Evolutionary conservation across 2,329 filamentous ascomycete genomes (phyloP), one percentile per base, ranked within the genome.

Genomic region (Beauveria sp.): DNA sequence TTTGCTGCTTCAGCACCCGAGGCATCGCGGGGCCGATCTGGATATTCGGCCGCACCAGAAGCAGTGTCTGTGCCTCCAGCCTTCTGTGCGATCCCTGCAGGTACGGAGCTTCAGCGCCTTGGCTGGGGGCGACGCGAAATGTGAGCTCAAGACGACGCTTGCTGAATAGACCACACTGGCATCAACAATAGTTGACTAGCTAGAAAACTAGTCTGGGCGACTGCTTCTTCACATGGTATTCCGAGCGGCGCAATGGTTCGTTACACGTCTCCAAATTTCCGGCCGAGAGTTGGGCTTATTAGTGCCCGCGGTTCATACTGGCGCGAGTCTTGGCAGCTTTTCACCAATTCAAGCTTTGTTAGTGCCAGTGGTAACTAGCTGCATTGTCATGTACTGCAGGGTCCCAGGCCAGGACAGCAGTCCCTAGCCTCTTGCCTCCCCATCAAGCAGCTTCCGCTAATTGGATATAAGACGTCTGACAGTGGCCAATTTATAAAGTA

Each of bases 21-120:
- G 26, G 49, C 57, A 59, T 59, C 57, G 49, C 47, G 22, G 30
- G 20, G 22, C n/a, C 57, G 57, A 59, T 52, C 57, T 59, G 24
- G 38, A 14, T 40, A 59, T 9, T 43, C 53, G 40, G 53, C 40
- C 46, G 34, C 34, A 12, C 14, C 57, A 52, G 30, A 24, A 20
- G 38, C 56, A 22, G 52, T 42, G 45, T 50, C 54, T 49, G 54
- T 47, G 45, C 43, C 42, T 18, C 55, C 46, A 28, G 22, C 46
- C 30, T 38, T 50, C 30, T 24, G n/a, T 50, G 30, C 34, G 46
- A 51, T 43, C 46, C 46, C 54, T 57, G 54, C 54, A 57, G 54
- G 54, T 57, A 57, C 54, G 28, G 26, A 30, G 52, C 22, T 22
- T 18, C 52, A 55, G 52, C 52, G 38, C 53, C 54, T 18, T 57